A percentile compares a stretch with the other conserved stretches of the same genome.
These are phyloP conservation scores for Geotrichum ghanense DNA, from an alignment of 805 yeast genomes.

Conservation along the genomic window DNA sequence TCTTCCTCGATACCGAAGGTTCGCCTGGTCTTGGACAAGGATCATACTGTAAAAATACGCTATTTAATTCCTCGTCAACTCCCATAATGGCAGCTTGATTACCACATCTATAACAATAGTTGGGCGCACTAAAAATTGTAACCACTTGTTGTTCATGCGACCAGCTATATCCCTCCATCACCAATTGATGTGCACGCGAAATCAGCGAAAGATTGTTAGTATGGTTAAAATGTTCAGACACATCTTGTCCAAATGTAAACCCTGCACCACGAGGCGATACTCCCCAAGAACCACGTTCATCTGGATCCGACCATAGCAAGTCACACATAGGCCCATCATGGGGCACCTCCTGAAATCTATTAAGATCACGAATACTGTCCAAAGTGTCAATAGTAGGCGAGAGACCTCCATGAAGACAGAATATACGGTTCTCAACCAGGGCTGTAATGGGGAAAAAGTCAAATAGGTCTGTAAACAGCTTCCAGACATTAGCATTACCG, in stretches of 20 bases:
- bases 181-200: constrained; percentile 95
- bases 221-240: constrained; percentile 90
- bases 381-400: constrained; percentile 94
- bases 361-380: constrained; percentile 86
- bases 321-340: constrained; percentile 99
- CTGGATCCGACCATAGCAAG: constrained; percentile 93
- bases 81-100: constrained; percentile 98
- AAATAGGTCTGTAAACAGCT: constrained; percentile 81
- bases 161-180: constrained; percentile 96
- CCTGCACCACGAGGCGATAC: constrained; percentile 98
- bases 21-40: constrained; percentile 97
- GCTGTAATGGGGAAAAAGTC: constrained; percentile 96
- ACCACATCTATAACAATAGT: constrained; percentile 95
- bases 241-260: constrained; percentile 96
- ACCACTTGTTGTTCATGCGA: constrained; percentile 90
- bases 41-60: constrained; percentile 80
- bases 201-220: constrained; percentile 77
- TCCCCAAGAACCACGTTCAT: constrained; percentile 97
- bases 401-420: constrained; percentile 94
- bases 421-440: constrained; percentile 81
- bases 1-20: constrained; percentile 92
- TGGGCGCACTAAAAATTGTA: constrained; percentile 90
- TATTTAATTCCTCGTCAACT: constrained; percentile 86
- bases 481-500: constrained; percentile 92
- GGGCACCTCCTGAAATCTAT: constrained; percentile 93